Conservation (phyloP, 306 rosid genomes). For the Rubus parviflorus region DNA sequence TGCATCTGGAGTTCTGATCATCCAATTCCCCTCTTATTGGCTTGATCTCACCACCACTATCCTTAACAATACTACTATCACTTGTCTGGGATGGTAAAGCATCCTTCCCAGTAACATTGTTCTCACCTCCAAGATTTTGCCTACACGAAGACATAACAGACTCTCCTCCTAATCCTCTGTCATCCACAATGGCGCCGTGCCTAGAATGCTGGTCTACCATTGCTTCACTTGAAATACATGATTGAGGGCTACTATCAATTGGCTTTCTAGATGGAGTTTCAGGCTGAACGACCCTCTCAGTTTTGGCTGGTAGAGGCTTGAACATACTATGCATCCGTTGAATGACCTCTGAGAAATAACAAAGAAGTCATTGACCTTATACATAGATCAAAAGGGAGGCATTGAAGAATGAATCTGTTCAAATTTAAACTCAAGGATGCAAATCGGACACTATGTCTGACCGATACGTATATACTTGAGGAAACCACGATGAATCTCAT, state of each 20-base stretch:
- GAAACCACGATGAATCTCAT: neutral
- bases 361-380: neutral
- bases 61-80: constrained; percentile 33
- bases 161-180: constrained; percentile 11
- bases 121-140: constrained; percentile 13
- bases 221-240: constrained; percentile 37
- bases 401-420: neutral
- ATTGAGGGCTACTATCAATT: constrained; percentile 31
- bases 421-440: neutral
- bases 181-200: constrained; percentile 19
- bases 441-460: neutral
- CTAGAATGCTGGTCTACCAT: constrained; percentile 21
- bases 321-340: constrained; percentile 39
- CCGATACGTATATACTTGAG: neutral
- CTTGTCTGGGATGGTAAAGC: constrained; percentile 27
- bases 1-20: constrained; percentile 26
- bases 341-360: constrained; percentile 43
- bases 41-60: constrained; percentile 23
- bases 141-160: constrained; percentile 5
- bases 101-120: constrained; percentile 13
- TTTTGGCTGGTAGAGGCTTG: constrained; percentile 29
- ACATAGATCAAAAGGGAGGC: neutral
- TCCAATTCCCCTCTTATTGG: constrained; percentile 21
- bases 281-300: constrained; percentile 24
- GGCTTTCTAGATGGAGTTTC: constrained; percentile 28